Evolutionary conservation across 306 rosid species (phyloP), one percentile per base, ranked within the genome.

Genomic region (Quercus glauca): DNA sequence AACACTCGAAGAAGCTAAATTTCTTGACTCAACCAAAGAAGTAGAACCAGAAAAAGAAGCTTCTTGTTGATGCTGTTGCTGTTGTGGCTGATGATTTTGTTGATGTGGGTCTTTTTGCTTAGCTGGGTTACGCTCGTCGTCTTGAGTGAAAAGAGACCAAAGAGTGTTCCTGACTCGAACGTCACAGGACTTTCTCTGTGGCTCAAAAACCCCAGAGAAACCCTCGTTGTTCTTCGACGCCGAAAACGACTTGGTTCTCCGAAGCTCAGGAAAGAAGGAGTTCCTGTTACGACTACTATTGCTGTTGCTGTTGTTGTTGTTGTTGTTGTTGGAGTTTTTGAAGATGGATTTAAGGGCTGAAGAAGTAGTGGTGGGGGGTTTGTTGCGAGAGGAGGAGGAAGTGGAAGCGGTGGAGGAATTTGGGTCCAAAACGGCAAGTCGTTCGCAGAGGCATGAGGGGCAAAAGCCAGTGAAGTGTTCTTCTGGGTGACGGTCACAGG

Each of bases 361-460:
- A 55, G 99, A 97, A 52, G 97, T 77, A 84, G 97, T 86, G 69
- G 98, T 86, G n/a, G 91, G 81, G 6, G 92, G 94, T n/a, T 89
- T 92, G 63, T 85, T 90, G 19, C 92, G 91, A 20, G 91, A 82
- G 15, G 93, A 76, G 14, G 91, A 28, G 3, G 88, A 26, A 57
- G 87, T 51, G 71, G 94, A 55, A 3, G 92, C 60, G 58, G 86
- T 31, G 4, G 92, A 65, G 63, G 87, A 41, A 74, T 74, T 76
- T 65, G 97, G 97, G 64, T 93, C 97, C 90, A 95, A 94, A 19
- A 90, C 89, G 55, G 97, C 90, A 43, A 95, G 99, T 55, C 98
- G 96, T 35, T 95, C 99, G 99, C 96, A 95, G 80, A 95, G 99
- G 89, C 99, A 95, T 91, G 89, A 89, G 65, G 99, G 99, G 89